These are phyloP conservation scores for Tylopilus subfusipes DNA, from an alignment of 768 basidiomycete genomes.

Conservation along the genomic window DNA sequence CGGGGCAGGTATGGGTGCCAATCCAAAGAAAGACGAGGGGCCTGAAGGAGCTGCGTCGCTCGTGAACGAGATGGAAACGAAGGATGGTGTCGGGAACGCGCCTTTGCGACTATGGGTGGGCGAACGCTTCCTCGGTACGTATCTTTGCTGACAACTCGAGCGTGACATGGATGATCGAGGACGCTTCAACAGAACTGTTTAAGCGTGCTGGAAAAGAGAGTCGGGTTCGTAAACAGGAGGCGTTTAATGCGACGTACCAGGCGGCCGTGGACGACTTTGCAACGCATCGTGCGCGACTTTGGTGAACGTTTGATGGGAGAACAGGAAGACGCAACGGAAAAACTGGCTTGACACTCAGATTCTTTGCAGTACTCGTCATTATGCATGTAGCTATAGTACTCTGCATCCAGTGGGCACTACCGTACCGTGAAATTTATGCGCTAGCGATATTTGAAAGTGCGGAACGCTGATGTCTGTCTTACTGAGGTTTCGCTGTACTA, in stretches of 20 bases:
- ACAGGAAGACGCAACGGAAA: neutral
- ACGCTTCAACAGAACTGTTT: conserved; percentile 47
- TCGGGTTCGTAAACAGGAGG: conserved; percentile 44
- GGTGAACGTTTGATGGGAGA: conserved; percentile 4
- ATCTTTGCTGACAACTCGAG: neutral
- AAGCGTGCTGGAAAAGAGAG: conserved; percentile 52
- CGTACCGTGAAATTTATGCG: neutral
- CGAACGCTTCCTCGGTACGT: conserved; percentile 59
- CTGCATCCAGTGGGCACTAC: neutral
- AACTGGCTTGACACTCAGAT: neutral
- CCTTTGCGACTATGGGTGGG: conserved; percentile 70
- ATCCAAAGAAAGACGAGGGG: conserved; percentile 21
- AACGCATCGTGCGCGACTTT: conserved; percentile 14
- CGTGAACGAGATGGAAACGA: conserved; percentile 7
- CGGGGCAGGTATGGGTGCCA: conserved; percentile 61
- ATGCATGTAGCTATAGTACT: conserved; percentile 10
- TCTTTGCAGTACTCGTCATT: neutral
- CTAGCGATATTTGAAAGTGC: neutral
- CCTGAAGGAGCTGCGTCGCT: neutral
- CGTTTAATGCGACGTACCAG: conserved; percentile 37
- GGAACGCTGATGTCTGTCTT: neutral
- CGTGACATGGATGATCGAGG: neutral
- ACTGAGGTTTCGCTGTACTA: neutral
- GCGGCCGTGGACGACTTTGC: conserved; percentile 23
- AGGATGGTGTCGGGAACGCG: conserved; percentile 53